phyloP scores from a whole-genome alignment of 371 early-diverging fungal species.

The Rhizomucor pusillus region DNA sequence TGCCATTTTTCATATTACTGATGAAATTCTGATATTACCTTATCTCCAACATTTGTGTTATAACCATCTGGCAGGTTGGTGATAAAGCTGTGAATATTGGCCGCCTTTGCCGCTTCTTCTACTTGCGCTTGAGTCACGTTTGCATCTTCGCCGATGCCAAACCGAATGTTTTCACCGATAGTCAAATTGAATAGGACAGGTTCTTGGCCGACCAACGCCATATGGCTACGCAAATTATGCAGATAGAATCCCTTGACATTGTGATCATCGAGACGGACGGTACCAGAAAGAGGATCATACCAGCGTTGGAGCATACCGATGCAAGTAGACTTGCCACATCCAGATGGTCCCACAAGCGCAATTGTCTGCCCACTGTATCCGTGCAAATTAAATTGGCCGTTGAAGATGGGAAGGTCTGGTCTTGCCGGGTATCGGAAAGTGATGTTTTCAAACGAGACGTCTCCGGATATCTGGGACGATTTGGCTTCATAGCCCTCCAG shows the following conservation, averaged over 20 bases:
- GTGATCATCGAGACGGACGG: slow-evolving; percentile 58
- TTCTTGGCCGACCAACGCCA: slow-evolving; percentile 87
- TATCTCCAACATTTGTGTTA: slow-evolving; percentile 75
- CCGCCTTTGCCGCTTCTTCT: slow-evolving; percentile 51
- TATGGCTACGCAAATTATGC: slow-evolving; percentile 58
- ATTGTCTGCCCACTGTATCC: slow-evolving; percentile 75
- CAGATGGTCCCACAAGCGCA: slow-evolving; percentile 67
- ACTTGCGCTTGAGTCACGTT: slow-evolving; percentile 53
- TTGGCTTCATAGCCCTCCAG: slow-evolving; percentile 56
- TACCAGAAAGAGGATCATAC: slow-evolving; percentile 72
- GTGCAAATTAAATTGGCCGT: slow-evolving; percentile 64
- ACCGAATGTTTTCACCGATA: slow-evolving; percentile 76
- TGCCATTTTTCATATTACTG: too few relatives aligned
- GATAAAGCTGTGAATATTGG: slow-evolving; percentile 81
- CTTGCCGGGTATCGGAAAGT: slow-evolving; percentile 84
- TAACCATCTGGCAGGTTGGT: slow-evolving; percentile 64
- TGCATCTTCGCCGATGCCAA: slow-evolving; percentile 53
- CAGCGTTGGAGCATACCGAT: slow-evolving; percentile 82
- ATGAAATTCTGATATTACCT: too few relatives aligned
- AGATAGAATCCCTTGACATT: slow-evolving; percentile 63
- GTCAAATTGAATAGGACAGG: slow-evolving; percentile 76
- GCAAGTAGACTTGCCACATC: slow-evolving; percentile 76
- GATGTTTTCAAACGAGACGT: slow-evolving; percentile 55
- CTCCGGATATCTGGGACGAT: slow-evolving; percentile 39
- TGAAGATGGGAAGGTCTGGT: slow-evolving; percentile 71